Base-by-base conservation (phyloP, 305 asterid species). In the Solanum hybrid region DNA sequence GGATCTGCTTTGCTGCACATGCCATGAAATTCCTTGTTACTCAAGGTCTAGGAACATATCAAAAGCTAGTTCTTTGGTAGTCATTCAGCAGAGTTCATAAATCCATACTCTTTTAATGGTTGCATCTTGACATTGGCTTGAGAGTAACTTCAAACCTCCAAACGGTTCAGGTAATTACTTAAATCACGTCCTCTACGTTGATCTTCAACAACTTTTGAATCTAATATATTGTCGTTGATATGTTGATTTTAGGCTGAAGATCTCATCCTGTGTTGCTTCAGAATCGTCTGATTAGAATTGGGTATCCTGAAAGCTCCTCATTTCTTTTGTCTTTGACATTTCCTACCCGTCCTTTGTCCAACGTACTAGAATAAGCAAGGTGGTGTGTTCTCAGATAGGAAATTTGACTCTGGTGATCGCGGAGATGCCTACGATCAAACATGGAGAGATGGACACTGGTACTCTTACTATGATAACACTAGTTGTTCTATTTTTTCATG, bases 1-100 rank as follows among this genome's bases (percentile, higher is more conserved):
- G 92, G 81, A 90, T 94, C 88, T 93, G 96, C 91, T 81, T 93
- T 37, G 85, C 93, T 89, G 97, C 97, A 73, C 94, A 92, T 81
- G 87, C 93, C 60, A 40, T 92, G 79, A 96, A 96, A 93, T 91
- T 94, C 85, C 85, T 94, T 75, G 92, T 91, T 90, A 84, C 89
- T 91, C 93, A 89, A 46, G 90, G 88, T 29, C 90, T 94, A 64
- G 87, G 85, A 6, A 20, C 79, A 78, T 88, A 77, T 88, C 87
- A 66, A 88, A 76, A 80, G 46, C 86, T 88, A 38, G 85, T 81
- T 81, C 79, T 51, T 46, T 75, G 85, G 85, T 84, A 81, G 35
- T 90, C 80, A 91, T 87, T 73, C 86, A 89, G 76, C 87, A 76
- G 77, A 90, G 91, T 89, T 91, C 79, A 24, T 79, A 69, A 34